Percentiles rank a stretch among this genome's conserved stretches.
These are phyloP conservation scores for Xerocomus alliaceus DNA, from an alignment of 1,284 basidiomycete genomes.

Conservation along the genomic window DNA sequence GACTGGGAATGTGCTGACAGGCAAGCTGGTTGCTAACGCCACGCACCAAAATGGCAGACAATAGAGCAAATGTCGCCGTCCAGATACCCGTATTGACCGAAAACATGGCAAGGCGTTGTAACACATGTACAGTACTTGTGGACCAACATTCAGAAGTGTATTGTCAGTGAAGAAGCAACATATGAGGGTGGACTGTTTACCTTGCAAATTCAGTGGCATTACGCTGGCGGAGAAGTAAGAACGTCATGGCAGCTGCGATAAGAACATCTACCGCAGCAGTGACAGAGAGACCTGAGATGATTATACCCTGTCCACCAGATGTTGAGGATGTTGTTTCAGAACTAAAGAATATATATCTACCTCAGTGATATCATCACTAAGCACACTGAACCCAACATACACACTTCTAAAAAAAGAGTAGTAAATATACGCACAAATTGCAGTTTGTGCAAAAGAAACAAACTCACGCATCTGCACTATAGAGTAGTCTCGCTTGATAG, in stretches of 20 bases:
- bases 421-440: background rate
- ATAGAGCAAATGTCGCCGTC: slow-evolving; percentile 21
- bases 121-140: slow-evolving; percentile 8
- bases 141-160: background rate
- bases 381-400: background rate
- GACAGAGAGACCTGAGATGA: background rate
- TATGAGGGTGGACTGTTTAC: too few species aligned
- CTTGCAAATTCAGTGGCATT: background rate
- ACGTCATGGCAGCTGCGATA: background rate
- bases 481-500: slow-evolving; percentile 5
- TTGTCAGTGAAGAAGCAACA: too few species aligned
- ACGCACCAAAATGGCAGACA: slow-evolving; percentile 21
- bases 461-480: slow-evolving; percentile 9
- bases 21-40: accelerated
- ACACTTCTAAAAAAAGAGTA: slow-evolving; percentile 2
- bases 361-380: background rate
- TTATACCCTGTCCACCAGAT: background rate
- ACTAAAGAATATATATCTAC: background rate
- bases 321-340: background rate
- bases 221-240: background rate
- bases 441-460: background rate
- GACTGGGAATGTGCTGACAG: too few species aligned
- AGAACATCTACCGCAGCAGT: background rate
- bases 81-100: slow-evolving; percentile 22
- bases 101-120: slow-evolving; percentile 23